Conservation (phyloP, 1,139 yeast species). For the Hyphopichia wangnamkhiaoensis region DNA sequence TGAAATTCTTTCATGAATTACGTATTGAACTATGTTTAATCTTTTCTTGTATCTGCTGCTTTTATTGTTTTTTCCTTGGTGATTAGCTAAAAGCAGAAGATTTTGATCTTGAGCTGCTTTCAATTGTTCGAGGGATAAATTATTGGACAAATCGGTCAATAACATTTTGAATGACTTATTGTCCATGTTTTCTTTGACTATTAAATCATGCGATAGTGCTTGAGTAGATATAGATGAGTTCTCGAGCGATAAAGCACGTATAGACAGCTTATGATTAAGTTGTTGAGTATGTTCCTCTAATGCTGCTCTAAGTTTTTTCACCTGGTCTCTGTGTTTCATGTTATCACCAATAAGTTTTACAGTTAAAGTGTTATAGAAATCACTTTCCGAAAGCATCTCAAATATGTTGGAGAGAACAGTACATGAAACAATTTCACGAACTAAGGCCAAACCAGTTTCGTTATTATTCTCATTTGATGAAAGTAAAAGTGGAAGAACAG, state of each 20-base stretch:
- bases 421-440: conserved; percentile 65
- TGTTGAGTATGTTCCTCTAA: conserved; percentile 60
- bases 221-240: conserved; percentile 8
- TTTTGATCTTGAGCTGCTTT: conserved; percentile 21
- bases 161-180: conserved; percentile 43
- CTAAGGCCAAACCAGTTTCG: conserved; percentile 47
- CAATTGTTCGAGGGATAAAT: conserved; percentile 21
- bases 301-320: conserved; percentile 68
- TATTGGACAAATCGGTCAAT: conserved; percentile 25
- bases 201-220: conserved; percentile 4
- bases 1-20: conserved; percentile 11
- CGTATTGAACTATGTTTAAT: conserved; percentile 12
- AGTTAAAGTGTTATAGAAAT: conserved; percentile 70
- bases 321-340: conserved; percentile 74
- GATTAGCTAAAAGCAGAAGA: conserved; percentile 15
- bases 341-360: conserved; percentile 64
- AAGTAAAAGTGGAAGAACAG: conserved; percentile 53
- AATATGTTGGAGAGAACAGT: conserved; percentile 50
- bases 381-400: conserved; percentile 66
- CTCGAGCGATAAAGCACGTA: neutral
- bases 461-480: conserved; percentile 52
- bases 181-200: conserved; percentile 28
- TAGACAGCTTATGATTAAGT: conserved; percentile 2
- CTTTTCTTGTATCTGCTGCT: conserved; percentile 8
- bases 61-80: neutral